Evolutionary conservation across 2,329 filamentous ascomycete species (phyloP).

Genomic region (Rosellinia necatrix): DNA sequence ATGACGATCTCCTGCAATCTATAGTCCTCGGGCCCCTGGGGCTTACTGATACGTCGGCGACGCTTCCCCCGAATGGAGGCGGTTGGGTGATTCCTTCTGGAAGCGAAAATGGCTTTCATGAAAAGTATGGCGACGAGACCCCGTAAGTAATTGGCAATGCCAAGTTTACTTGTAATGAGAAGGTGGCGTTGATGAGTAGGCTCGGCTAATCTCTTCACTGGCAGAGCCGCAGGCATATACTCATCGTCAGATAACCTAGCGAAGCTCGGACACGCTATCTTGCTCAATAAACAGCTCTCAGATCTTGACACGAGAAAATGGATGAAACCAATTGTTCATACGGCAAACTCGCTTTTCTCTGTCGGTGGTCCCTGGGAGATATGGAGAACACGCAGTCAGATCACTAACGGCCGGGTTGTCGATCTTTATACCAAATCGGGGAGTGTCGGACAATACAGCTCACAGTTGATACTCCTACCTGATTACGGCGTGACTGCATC

Average conservation of each 20-base stretch:
- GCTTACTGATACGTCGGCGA: conserved; percentile 8
- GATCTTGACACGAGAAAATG: conserved; percentile 8
- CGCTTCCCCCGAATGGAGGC: not conserved
- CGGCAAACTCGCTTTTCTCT: conserved; percentile 5
- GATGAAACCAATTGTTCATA: conserved; percentile 17
- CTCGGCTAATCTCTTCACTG: conserved; percentile 1
- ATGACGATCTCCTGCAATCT: conserved; percentile 6
- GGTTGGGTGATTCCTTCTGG: conserved; percentile 17
- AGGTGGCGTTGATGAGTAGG: not conserved
- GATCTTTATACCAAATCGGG: conserved; percentile 20
- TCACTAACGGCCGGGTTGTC: conserved; percentile 8
- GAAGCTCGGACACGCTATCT: conserved; percentile 7
- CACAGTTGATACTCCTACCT: conserved; percentile 15
- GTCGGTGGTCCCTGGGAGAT: conserved; percentile 21
- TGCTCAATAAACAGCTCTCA: conserved; percentile 18
- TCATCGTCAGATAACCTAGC: conserved; percentile 12
- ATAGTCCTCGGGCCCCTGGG: conserved; percentile 6
- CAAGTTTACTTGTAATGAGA: no score
- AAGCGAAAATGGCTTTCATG: conserved; percentile 1
- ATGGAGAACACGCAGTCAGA: conserved; percentile 12
- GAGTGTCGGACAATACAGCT: conserved; percentile 8
- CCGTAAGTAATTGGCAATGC: conserved; percentile 5
- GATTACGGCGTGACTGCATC: conserved; percentile 9
- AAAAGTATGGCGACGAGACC: conserved; percentile 10
- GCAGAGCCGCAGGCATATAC: conserved; percentile 13